Conservation (phyloP, 2,329 filamentous ascomycete genomes). For the Exophiala lecanii-corni region DNA sequence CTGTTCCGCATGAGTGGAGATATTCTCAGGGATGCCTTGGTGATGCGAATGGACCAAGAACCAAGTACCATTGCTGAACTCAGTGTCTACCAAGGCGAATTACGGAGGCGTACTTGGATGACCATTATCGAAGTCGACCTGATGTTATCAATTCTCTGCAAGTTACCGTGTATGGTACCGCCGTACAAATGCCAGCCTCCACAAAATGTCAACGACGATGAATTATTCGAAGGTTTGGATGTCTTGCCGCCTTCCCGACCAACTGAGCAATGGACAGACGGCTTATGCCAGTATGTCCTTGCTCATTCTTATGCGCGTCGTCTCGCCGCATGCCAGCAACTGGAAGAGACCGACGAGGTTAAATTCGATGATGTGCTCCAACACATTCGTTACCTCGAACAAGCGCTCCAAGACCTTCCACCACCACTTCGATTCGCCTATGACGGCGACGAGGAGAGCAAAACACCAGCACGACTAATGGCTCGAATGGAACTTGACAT, state of each 20-base stretch:
- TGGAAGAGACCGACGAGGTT: constrained; percentile 11
- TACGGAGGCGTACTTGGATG: constrained; percentile 31
- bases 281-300: constrained; percentile 24
- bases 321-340: constrained; percentile 18
- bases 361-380: constrained; percentile 18
- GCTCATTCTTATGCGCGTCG: constrained; percentile 22
- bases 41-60: constrained; percentile 22
- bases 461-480: constrained; percentile 24
- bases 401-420: constrained; percentile 22
- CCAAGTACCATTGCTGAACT: constrained; percentile 7
- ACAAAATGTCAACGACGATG: constrained; percentile 24
- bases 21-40: constrained; percentile 20
- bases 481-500: constrained; percentile 30
- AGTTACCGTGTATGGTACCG: constrained; percentile 24
- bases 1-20: constrained; percentile 21
- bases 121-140: constrained; percentile 30
- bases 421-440: constrained; percentile 22
- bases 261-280: constrained; percentile 25
- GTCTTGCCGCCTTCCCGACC: constrained; percentile 12
- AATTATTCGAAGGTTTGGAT: constrained; percentile 17
- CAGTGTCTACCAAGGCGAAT: constrained; percentile 26
- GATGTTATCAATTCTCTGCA: constrained; percentile 26
- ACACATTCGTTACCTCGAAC: constrained; percentile 22
- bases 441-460: constrained; percentile 18
- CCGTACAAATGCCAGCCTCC: constrained; percentile 17